Evolutionary conservation across 2,329 filamentous ascomycete genomes (phyloP).

Genomic region (Chrysoporthe puriensis): DNA sequence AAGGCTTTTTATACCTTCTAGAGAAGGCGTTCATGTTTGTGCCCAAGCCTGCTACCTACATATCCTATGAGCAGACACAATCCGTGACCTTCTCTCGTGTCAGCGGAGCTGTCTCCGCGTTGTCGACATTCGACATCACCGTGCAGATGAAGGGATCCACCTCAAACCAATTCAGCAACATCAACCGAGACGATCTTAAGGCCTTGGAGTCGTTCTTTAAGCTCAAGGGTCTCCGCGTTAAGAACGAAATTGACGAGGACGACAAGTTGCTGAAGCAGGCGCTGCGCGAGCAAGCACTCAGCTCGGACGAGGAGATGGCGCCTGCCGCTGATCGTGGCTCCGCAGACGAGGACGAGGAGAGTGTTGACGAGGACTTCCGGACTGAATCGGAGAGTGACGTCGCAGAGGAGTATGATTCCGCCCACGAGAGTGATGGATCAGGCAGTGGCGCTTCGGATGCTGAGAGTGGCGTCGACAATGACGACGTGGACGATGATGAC

Average conservation of each 20-base stretch:
- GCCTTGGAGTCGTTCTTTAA: constrained; percentile 98
- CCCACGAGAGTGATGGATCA: constrained; percentile 81
- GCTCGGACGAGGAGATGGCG: constrained; percentile 77
- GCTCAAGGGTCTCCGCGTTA: constrained; percentile 89
- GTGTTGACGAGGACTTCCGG: constrained; percentile 93
- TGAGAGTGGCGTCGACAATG: constrained; percentile 60
- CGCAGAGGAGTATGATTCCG: constrained; percentile 92
- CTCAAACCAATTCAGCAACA: constrained; percentile 97
- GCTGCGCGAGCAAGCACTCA: constrained; percentile 81
- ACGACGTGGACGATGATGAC: constrained; percentile 47
- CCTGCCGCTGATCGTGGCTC: constrained; percentile 78
- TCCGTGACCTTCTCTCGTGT: constrained; percentile 95
- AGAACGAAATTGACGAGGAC: constrained; percentile 98
- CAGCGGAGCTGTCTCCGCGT: constrained; percentile 88
- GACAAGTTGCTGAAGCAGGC: constrained; percentile 79
- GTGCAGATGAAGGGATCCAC: constrained; percentile 88
- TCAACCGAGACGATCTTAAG: constrained; percentile 96
- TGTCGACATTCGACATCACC: constrained; percentile 96
- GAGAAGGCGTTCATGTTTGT: constrained; percentile 99
- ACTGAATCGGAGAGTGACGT: constrained; percentile 93
- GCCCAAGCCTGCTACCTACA: constrained; percentile 96
- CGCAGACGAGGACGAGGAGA: constrained; percentile 95
- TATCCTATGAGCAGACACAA: constrained; percentile 89
- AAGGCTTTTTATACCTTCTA: constrained; percentile 94
- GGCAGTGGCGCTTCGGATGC: constrained; percentile 65